A percentile compares a stretch with the other conserved stretches of the same genome.
These are phyloP conservation scores for Sphagnum fallax DNA, from an alignment of 228 moss, liverwort and hornwort genomes.

Conservation along the genomic window DNA sequence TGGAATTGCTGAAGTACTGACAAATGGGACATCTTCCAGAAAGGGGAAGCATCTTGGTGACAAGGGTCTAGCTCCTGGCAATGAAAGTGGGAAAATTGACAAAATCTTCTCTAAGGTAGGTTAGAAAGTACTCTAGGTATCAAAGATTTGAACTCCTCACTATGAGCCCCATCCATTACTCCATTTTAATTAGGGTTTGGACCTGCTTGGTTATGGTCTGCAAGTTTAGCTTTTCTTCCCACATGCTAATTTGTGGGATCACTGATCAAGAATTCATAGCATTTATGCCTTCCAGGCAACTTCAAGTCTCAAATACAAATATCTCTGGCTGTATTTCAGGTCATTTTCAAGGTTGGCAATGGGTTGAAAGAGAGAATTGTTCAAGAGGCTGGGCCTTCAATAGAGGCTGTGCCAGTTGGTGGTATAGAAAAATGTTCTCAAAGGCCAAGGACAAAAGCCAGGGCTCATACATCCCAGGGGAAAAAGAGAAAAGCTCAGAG, in stretches of 20 bases:
- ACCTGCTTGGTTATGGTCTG: too few species aligned
- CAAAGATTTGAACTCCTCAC: too few species aligned
- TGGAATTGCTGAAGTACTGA: constrained; percentile 10
- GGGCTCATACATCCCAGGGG: neutral
- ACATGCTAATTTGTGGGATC: too few species aligned
- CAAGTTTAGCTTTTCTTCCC: too few species aligned
- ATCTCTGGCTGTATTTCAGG: constrained; percentile 10
- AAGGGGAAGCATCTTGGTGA: constrained; percentile 31
- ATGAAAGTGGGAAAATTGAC: constrained; percentile 29
- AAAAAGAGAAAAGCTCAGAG: neutral
- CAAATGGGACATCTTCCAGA: constrained; percentile 20
- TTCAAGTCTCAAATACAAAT: too few species aligned
- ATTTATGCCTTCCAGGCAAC: too few species aligned
- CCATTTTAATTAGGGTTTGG: too few species aligned
- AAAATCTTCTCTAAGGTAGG: constrained; percentile 38
- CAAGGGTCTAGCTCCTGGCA: constrained; percentile 30
- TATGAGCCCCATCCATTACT: too few species aligned
- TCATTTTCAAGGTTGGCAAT: constrained; percentile 40
- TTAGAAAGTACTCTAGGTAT: too few species aligned
- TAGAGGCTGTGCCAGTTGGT: too few species aligned
- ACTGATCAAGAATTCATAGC: too few species aligned
- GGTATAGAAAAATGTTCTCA: neutral
- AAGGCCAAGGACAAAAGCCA: neutral
- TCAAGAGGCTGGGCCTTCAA: constrained; percentile 6
- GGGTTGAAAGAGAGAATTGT: constrained; percentile 20